A percentile compares a stretch with the other conserved stretches of the same genome.
Evolutionary conservation across 1,139 yeast genomes (phyloP).

Genomic region (Candida sanyaensis): DNA sequence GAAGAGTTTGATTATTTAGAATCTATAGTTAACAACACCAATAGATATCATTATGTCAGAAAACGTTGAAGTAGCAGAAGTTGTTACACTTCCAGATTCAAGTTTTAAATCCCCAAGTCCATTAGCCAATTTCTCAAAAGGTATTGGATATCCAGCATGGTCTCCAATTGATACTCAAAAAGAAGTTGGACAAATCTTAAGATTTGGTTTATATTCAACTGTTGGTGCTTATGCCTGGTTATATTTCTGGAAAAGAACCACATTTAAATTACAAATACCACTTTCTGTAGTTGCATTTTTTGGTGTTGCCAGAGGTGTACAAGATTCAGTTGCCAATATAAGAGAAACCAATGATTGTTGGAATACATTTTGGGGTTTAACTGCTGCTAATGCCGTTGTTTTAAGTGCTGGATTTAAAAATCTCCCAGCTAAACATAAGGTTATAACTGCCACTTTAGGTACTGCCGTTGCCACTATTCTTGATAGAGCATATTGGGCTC

Average conservation of each 20-base stretch:
- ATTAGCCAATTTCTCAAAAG: conserved; percentile 40
- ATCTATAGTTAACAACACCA: neutral
- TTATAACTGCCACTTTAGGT: conserved; percentile 44
- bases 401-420: conserved; percentile 43
- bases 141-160: conserved; percentile 47
- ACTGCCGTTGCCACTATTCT: conserved; percentile 41
- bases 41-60: conserved; percentile 13
- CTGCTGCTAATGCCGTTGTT: conserved; percentile 43
- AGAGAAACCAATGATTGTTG: conserved; percentile 53
- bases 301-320: conserved; percentile 34
- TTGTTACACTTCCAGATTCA: conserved; percentile 31
- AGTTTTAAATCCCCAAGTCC: conserved; percentile 46
- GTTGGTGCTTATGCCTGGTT: conserved; percentile 53
- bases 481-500: conserved; percentile 47
- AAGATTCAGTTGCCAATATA: conserved; percentile 41
- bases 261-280: conserved; percentile 46
- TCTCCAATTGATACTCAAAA: conserved; percentile 47
- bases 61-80: conserved; percentile 10
- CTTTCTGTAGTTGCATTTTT: conserved; percentile 43
- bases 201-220: conserved; percentile 45
- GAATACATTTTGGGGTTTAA: conserved; percentile 51
- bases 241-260: conserved; percentile 49
- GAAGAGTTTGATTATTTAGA: neutral
- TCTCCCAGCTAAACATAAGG: conserved; percentile 46
- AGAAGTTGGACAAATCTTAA: conserved; percentile 42